Evolutionary conservation across 164 flowering plant species (phyloP), one percentile per base, ranked within the genome.

Genomic region (Magnolia kwangsiensis): DNA sequence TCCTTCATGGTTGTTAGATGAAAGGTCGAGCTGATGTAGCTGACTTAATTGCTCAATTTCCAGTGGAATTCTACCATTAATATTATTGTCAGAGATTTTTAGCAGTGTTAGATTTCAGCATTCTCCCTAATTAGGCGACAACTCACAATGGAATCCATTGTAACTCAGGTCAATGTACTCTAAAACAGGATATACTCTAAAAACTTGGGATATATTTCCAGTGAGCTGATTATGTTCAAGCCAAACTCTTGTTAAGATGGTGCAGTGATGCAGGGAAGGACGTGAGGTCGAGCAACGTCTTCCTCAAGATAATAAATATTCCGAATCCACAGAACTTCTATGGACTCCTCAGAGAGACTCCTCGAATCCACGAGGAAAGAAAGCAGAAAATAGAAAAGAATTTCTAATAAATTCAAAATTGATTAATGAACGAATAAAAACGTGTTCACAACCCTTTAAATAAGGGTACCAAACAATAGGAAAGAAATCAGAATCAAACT

Each of bases 201-300:
- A 86, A 45, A 79, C 78, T 7, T 82, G 72, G 0, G 85, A 74
- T 64, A 86, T 72, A 70, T 82, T 71, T 27, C 88, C 90, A 8
- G 77, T 80, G 71, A 92, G 82, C 0, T 73, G 76, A 79, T 90
- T 90, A 59, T 75, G 75, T 51, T 88, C 91, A 18, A 92, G 74
- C n/a, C 92, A 77, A 8, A 90, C 88, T 74, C 90, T 81, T 2
- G 16, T 2, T 31, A 72, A 72, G 31, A 8, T 72, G 27, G 63
- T 10, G n/a, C 74, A n/a, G n/a, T n/a, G n/a, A n/a, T n/a, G n/a
- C n/a, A n/a, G n/a, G n/a, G n/a, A n/a, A n/a, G n/a, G n/a, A n/a
- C n/a, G n/a, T n/a, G n/a, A n/a, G n/a, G n/a, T n/a, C n/a, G n/a
- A n/a, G n/a, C n/a, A n/a, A n/a, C n/a, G n/a, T n/a, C n/a, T n/a